Percentiles rank a stretch among this genome's conserved stretches.
Evolutionary conservation across 2,329 filamentous ascomycete species (phyloP).

Genomic region (Ophiostoma tasmaniense): DNA sequence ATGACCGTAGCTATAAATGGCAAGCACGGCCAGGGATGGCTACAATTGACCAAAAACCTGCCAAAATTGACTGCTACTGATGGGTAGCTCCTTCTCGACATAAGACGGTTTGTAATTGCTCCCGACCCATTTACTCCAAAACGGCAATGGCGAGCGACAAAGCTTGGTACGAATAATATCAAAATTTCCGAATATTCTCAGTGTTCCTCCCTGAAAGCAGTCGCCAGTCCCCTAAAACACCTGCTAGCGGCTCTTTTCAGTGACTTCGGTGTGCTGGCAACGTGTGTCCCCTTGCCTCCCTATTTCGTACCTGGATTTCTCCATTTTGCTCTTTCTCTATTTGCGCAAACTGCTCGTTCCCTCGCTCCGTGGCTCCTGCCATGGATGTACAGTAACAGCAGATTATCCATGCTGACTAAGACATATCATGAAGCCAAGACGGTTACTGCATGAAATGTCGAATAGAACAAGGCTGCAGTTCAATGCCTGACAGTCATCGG

Average conservation of each 20-base stretch:
- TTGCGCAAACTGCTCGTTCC: not conserved
- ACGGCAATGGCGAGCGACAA: not conserved
- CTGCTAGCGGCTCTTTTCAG: not conserved
- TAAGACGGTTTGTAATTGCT: constrained; percentile 15
- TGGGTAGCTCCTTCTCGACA: not conserved
- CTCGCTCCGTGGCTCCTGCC: not conserved
- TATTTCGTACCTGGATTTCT: not conserved
- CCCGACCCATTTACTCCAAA: not conserved
- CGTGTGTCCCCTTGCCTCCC: not conserved
- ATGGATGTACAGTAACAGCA: not conserved
- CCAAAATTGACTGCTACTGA: not conserved
- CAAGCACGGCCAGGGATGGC: not conserved
- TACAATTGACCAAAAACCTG: no score
- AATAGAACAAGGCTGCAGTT: not conserved
- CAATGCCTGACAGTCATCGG: not conserved
- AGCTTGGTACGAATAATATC: not conserved
- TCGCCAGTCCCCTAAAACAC: not conserved
- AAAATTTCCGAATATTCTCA: not conserved
- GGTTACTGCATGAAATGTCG: not conserved
- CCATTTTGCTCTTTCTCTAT: not conserved
- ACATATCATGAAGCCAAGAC: not conserved
- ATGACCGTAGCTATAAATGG: not conserved
- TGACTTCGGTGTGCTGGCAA: not conserved
- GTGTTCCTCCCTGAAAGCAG: not conserved
- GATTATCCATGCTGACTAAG: not conserved